Percentiles rank a stretch among this genome's conserved stretches.
These are phyloP conservation scores for Cochlearia excelsa DNA, from an alignment of 345 rosid genomes.

Conservation along the genomic window DNA sequence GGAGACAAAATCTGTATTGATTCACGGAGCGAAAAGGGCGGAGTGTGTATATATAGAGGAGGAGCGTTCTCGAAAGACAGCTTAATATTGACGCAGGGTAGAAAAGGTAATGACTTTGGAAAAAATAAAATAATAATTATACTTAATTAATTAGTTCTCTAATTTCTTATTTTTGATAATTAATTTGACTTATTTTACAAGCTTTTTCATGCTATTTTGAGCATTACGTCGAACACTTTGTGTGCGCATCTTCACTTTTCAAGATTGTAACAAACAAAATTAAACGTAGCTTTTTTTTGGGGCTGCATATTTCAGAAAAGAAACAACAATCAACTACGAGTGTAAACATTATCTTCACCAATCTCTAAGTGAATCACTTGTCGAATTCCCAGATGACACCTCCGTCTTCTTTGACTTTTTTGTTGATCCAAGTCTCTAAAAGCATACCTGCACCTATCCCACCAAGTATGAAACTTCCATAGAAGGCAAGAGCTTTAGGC, in stretches of 20 bases:
- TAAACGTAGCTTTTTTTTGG: too few species aligned
- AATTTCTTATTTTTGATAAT: too few species aligned
- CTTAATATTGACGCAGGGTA: constrained; percentile 81
- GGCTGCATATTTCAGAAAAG: too few species aligned
- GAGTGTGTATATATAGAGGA: constrained; percentile 11
- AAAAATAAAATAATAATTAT: constrained; percentile 1
- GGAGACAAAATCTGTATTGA: constrained; percentile 26
- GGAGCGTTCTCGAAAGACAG: constrained; percentile 46
- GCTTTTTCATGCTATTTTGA: too few species aligned
- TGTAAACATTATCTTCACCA: too few species aligned
- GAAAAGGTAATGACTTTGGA: constrained; percentile 35
- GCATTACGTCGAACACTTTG: too few species aligned
- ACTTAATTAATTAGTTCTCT: not conserved
- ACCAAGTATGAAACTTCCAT: constrained; percentile 75
- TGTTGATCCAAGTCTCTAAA: constrained; percentile 81
- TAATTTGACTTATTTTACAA: too few species aligned
- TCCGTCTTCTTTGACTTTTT: constrained; percentile 59
- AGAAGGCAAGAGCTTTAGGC: constrained; percentile 59
- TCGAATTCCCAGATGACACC: constrained; percentile 40
- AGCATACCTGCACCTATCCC: constrained; percentile 92
- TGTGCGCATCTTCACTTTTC: too few species aligned
- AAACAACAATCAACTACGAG: too few species aligned
- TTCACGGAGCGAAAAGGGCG: constrained; percentile 25
- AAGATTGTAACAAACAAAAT: too few species aligned
- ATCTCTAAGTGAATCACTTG: too few species aligned